These are phyloP conservation scores for Colletotrichum chrysophilum DNA, from an alignment of 2,329 filamentous ascomycete species.

Conservation along the genomic window DNA sequence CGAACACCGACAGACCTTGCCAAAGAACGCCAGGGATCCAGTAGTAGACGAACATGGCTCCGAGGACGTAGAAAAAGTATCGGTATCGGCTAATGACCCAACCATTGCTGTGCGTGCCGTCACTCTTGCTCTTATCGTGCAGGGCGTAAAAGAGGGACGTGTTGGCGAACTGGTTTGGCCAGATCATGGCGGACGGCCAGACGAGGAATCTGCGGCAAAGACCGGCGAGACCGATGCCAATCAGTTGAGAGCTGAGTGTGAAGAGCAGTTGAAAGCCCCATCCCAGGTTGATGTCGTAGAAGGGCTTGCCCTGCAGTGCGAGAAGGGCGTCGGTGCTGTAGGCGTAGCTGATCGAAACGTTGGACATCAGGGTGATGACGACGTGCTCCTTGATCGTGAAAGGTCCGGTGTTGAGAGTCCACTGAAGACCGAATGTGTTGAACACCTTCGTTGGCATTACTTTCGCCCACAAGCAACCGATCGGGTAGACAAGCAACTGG, in stretches of 20 bases:
- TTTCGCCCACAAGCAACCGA: constrained; percentile 48
- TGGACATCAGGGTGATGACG: constrained; percentile 53
- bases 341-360: constrained; percentile 54
- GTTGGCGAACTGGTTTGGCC: constrained; percentile 57
- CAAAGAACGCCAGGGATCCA: constrained; percentile 58
- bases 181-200: constrained; percentile 66
- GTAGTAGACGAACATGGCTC: constrained; percentile 54
- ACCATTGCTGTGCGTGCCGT: constrained; percentile 45
- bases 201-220: constrained; percentile 61
- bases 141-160: constrained; percentile 52
- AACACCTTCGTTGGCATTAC: constrained; percentile 45
- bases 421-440: constrained; percentile 40
- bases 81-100: constrained; percentile 40
- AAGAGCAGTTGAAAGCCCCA: constrained; percentile 64
- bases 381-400: constrained; percentile 55
- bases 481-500: constrained; percentile 45
- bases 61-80: constrained; percentile 44
- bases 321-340: constrained; percentile 45
- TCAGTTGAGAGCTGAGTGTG: constrained; percentile 62
- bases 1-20: constrained; percentile 54
- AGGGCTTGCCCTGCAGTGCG: constrained; percentile 44
- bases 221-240: constrained; percentile 66
- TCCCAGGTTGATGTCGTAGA: constrained; percentile 52
- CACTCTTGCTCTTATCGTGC: constrained; percentile 43
- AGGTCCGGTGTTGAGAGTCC: constrained; percentile 41